A percentile compares a stretch with the other conserved stretches of the same genome.
These are phyloP conservation scores for Leonotis leonurus DNA, from an alignment of 257 asterid species.

Conservation along the genomic window DNA sequence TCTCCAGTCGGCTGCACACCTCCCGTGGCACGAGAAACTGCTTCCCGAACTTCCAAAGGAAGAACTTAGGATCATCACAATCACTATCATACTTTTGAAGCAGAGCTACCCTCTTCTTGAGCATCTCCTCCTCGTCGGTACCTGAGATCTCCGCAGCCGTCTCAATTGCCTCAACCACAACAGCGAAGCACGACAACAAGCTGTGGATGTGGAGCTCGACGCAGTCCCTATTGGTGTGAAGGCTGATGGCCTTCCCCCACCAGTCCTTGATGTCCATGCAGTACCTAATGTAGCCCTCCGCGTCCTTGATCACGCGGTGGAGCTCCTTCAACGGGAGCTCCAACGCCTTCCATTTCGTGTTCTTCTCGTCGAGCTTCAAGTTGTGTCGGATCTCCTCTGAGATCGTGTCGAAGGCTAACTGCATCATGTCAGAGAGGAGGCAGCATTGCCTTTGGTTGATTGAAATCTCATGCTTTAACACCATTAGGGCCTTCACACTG, in stretches of 20 bases:
- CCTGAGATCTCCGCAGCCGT: conserved; percentile 75
- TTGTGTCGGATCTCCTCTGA: conserved; percentile 55
- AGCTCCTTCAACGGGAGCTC: conserved; percentile 86
- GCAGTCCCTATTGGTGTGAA: conserved; percentile 57
- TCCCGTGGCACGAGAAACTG: conserved; percentile 62
- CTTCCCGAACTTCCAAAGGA: conserved; percentile 65
- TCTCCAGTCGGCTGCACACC: conserved; percentile 41
- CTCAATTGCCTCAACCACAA: conserved; percentile 86
- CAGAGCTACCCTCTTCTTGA: conserved; percentile 37
- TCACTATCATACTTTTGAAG: conserved; percentile 57
- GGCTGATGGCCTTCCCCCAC: conserved; percentile 80
- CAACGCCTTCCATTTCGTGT: conserved; percentile 63
- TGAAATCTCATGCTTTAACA: conserved; percentile 62
- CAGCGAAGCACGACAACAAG: conserved; percentile 59
- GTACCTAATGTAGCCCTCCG: conserved; percentile 47
- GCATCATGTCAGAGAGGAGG: conserved; percentile 54
- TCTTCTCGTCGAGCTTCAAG: conserved; percentile 57
- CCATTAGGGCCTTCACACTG: conserved; percentile 67
- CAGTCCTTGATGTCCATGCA: conserved; percentile 63
- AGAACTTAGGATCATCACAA: conserved; percentile 40
- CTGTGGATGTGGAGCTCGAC: conserved; percentile 71
- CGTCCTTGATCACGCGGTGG: conserved; percentile 54
- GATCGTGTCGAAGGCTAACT: conserved; percentile 55
- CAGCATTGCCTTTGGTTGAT: conserved; percentile 75
- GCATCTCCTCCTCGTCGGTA: conserved; percentile 54